Conservation (phyloP, 345 rosid species). For the Garcia nutans region DNA sequence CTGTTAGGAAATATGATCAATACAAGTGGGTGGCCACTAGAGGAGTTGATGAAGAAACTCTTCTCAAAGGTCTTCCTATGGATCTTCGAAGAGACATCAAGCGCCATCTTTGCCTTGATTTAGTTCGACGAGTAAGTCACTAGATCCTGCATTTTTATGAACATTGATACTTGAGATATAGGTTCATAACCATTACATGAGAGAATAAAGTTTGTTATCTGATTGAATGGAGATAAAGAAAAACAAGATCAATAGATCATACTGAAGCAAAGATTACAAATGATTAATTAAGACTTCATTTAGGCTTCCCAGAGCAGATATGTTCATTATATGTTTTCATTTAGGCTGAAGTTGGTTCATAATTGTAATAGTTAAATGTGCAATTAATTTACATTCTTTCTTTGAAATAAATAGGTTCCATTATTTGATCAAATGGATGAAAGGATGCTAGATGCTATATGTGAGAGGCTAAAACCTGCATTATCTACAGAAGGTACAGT, state of each 20-base stretch:
- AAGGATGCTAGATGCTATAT: slow-evolving; percentile 82
- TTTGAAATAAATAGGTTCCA: slow-evolving; percentile 53
- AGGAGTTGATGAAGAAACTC: slow-evolving; percentile 83
- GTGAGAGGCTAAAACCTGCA: slow-evolving; percentile 84
- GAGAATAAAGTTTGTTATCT: neutral
- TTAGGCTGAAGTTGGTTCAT: no score
- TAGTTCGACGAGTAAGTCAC: slow-evolving; percentile 77
- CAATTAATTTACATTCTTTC: neutral
- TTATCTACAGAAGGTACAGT: slow-evolving; percentile 68
- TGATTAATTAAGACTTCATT: no score
- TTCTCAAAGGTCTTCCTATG: slow-evolving; percentile 73
- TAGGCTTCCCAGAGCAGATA: neutral
- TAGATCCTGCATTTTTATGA: neutral
- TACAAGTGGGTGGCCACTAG: slow-evolving; percentile 87
- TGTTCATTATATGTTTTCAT: no score
- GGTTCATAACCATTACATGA: neutral
- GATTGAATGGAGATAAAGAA: neutral
- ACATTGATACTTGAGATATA: neutral
- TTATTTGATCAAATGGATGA: slow-evolving; percentile 95
- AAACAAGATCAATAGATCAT: neutral
- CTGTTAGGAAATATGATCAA: slow-evolving; percentile 75
- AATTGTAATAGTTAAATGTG: neutral
- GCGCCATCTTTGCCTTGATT: slow-evolving; percentile 85
- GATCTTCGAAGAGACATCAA: slow-evolving; percentile 86
- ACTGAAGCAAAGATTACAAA: neutral